These are phyloP conservation scores for Amanita brunnescens DNA, from an alignment of 768 basidiomycete species.

Conservation along the genomic window DNA sequence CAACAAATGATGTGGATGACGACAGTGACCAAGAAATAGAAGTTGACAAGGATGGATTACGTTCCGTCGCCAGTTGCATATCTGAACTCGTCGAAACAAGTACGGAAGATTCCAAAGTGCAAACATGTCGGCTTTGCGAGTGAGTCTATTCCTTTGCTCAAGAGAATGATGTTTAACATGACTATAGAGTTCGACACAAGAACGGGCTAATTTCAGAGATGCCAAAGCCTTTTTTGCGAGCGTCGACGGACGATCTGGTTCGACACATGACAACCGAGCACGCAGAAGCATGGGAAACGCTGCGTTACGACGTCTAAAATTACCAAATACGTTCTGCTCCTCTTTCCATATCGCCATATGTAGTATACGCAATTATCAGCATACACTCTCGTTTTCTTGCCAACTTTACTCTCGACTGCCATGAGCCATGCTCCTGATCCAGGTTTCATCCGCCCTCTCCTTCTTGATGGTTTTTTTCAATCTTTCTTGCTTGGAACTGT, in stretches of 20 bases:
- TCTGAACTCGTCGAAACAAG: constrained; percentile 32
- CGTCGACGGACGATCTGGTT: constrained; percentile 34
- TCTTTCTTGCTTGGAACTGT: constrained; percentile 39
- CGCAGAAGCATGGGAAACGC: constrained; percentile 36
- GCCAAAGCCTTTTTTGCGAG: constrained; percentile 27
- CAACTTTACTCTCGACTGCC: not conserved
- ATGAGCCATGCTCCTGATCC: constrained; percentile 7
- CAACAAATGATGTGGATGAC: constrained; percentile 17
- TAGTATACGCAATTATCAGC: not conserved
- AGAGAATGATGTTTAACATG: not conserved
- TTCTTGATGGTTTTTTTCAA: constrained; percentile 38
- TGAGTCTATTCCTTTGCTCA: constrained; percentile 22
- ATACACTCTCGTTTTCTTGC: not conserved
- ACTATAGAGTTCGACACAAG: constrained; percentile 26
- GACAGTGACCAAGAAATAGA: constrained; percentile 27
- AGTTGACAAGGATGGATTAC: constrained; percentile 33
- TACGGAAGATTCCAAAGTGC: constrained; percentile 18
- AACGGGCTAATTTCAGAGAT: constrained; percentile 19
- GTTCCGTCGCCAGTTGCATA: constrained; percentile 32
- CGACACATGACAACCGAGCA: constrained; percentile 43
- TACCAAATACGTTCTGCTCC: not conserved
- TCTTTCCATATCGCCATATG: not conserved
- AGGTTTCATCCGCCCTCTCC: constrained; percentile 29
- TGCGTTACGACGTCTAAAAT: constrained; percentile 19
- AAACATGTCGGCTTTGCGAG: constrained; percentile 45